phyloP scores from a whole-genome alignment of 2,329 filamentous ascomycete genomes.

The Xylariaceae sp. region DNA sequence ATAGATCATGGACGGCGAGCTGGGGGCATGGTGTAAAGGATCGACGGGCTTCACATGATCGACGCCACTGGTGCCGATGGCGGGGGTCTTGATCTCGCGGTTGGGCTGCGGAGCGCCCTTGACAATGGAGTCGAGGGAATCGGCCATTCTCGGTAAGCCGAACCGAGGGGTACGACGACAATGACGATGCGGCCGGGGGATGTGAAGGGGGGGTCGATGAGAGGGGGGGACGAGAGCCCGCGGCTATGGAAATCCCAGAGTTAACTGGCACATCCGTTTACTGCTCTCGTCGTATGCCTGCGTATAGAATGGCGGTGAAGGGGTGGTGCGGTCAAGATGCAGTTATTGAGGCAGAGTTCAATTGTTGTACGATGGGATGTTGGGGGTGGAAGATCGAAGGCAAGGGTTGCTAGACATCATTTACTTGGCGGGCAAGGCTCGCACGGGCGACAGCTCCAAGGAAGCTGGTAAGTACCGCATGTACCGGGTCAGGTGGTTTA shows the following conservation, averaged over 20 bases:
- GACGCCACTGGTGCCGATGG: conserved; percentile 39
- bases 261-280: conserved; percentile 12
- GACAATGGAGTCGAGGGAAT: conserved; percentile 79
- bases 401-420: not conserved
- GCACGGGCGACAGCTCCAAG: not conserved
- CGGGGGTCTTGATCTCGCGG: conserved; percentile 44
- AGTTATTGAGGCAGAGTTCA: conserved; percentile 4
- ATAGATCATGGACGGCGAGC: conserved; percentile 92
- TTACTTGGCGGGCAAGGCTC: not conserved
- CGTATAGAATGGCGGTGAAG: conserved; percentile 16
- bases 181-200: conserved; percentile 9
- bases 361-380: conserved; percentile 13
- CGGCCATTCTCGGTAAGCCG: conserved; percentile 45
- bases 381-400: not conserved
- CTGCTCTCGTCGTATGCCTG: not conserved
- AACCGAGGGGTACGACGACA: conserved; percentile 1
- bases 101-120: conserved; percentile 75
- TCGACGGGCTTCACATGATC: conserved; percentile 51
- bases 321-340: not conserved
- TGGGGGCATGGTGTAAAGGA: conserved; percentile 76
- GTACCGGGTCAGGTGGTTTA: conserved; percentile 4
- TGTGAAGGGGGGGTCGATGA: not conserved
- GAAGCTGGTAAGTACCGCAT: conserved; percentile 10
- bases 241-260: conserved; percentile 12
- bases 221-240: conserved; percentile 19